These are phyloP conservation scores for Effrenium voratum DNA, from an alignment of 73 alveolate genomes.

Conservation along the genomic window DNA sequence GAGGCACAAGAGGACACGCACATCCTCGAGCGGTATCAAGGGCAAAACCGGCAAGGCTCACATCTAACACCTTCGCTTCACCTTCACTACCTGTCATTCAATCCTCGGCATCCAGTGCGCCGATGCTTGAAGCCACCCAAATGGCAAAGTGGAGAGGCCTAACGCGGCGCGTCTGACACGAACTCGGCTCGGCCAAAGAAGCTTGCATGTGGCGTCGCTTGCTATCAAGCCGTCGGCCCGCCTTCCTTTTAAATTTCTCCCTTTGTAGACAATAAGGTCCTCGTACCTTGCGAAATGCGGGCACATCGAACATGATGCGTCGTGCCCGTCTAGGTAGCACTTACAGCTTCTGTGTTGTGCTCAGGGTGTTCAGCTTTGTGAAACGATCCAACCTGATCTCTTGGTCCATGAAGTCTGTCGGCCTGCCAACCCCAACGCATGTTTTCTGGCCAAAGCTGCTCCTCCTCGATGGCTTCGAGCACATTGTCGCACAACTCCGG, in stretches of 20 bases:
- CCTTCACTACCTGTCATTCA: neutral
- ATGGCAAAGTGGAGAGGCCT: constrained; percentile 23
- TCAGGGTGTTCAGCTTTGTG: too few relatives aligned
- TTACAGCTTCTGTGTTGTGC: too few relatives aligned
- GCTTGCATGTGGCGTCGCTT: too few relatives aligned
- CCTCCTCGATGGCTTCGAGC: neutral
- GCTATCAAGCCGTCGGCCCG: neutral
- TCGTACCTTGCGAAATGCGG: constrained; percentile 56
- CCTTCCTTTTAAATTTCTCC: constrained; percentile 49
- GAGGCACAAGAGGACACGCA: constrained; percentile 16
- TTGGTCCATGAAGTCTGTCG: too few relatives aligned
- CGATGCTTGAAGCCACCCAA: constrained; percentile 33
- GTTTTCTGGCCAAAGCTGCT: neutral
- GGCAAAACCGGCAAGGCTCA: too few relatives aligned
- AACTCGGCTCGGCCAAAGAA: too few relatives aligned
- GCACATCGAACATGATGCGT: too few relatives aligned
- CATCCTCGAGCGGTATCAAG: constrained; percentile 7
- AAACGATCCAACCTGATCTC: too few relatives aligned
- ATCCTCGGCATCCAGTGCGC: neutral
- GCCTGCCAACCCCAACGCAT: too few relatives aligned
- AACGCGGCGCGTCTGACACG: too few relatives aligned
- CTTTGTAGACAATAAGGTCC: constrained; percentile 44
- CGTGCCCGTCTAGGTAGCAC: too few relatives aligned
- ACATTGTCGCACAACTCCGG: neutral
- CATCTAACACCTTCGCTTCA: too few relatives aligned